phyloP scores from a whole-genome alignment of 192 early-diverging fungal genomes.

The Gonapodya sp. region DNA sequence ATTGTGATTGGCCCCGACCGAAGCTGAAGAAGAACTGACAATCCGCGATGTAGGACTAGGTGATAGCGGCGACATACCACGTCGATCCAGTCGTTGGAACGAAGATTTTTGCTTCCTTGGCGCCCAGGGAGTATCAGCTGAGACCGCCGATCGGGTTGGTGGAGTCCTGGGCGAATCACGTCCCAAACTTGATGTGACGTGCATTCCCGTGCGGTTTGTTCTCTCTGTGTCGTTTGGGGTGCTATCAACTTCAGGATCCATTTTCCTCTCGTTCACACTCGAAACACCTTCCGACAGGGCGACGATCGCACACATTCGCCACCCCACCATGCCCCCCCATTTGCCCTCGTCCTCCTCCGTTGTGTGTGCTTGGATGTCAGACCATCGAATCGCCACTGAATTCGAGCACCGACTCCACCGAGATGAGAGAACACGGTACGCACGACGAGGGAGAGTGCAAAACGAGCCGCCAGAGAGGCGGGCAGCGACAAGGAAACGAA shows the following conservation, averaged over 20 bases:
- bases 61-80: not conserved
- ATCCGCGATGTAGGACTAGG: not conserved
- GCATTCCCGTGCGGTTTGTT: not conserved
- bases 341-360: not conserved
- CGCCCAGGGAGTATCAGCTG: not conserved
- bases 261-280: not conserved
- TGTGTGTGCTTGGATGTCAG: not conserved
- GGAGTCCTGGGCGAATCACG: not conserved
- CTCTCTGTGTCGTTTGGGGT: not conserved
- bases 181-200: not conserved
- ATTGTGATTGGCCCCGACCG: not conserved
- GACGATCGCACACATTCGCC: not conserved
- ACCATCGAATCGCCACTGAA: not conserved
- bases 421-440: not conserved
- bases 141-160: not conserved
- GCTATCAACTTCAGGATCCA: not conserved
- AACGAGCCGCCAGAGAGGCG: not conserved
- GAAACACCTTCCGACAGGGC: too few species aligned
- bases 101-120: not conserved
- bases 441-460: not conserved
- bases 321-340: not conserved
- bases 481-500: constrained; percentile 2
- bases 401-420: not conserved
- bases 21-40: not conserved
- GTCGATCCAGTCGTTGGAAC: not conserved